phyloP scores from a whole-genome alignment of 2,329 filamentous ascomycete species.

The Aspergillus proliferans region DNA sequence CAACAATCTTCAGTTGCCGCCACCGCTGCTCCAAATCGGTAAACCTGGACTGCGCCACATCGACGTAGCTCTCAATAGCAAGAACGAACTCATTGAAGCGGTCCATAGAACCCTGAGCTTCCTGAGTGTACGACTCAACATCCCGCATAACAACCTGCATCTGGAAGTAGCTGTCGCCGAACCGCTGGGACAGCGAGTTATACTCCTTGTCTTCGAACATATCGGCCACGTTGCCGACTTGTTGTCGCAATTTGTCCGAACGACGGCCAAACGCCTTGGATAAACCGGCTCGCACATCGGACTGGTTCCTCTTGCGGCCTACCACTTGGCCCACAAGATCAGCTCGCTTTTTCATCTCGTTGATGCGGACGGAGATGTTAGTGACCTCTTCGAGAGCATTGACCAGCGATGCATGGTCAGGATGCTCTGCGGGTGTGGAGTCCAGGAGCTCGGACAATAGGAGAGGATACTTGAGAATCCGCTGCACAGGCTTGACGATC shows the following conservation, averaged over 20 bases:
- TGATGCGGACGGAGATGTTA: constrained; percentile 63
- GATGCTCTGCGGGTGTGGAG: constrained; percentile 73
- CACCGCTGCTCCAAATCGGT: constrained; percentile 90
- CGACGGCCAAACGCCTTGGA: constrained; percentile 86
- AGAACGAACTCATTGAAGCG: constrained; percentile 74
- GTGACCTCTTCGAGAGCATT: constrained; percentile 65
- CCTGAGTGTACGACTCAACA: constrained; percentile 85
- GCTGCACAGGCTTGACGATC: constrained; percentile 94
- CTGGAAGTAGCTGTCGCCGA: constrained; percentile 85
- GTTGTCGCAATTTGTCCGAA: constrained; percentile 75
- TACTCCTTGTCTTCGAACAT: constrained; percentile 76
- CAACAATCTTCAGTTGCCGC: constrained; percentile 81
- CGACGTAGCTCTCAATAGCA: constrained; percentile 77
- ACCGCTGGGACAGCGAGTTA: constrained; percentile 73
- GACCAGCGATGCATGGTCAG: constrained; percentile 67
- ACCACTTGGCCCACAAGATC: constrained; percentile 89
- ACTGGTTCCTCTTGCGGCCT: constrained; percentile 77
- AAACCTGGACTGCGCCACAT: constrained; percentile 60
- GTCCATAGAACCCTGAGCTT: constrained; percentile 70
- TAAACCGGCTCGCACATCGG: constrained; percentile 75
- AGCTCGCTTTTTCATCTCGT: constrained; percentile 91
- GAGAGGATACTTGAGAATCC: constrained; percentile 88
- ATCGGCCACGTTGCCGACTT: constrained; percentile 54
- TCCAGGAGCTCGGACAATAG: constrained; percentile 74
- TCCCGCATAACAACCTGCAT: constrained; percentile 88